Percentiles rank a stretch among this genome's conserved stretches.
Conservation (phyloP, 176 grass and related monocot genomes). For the Carex kokanica region DNA sequence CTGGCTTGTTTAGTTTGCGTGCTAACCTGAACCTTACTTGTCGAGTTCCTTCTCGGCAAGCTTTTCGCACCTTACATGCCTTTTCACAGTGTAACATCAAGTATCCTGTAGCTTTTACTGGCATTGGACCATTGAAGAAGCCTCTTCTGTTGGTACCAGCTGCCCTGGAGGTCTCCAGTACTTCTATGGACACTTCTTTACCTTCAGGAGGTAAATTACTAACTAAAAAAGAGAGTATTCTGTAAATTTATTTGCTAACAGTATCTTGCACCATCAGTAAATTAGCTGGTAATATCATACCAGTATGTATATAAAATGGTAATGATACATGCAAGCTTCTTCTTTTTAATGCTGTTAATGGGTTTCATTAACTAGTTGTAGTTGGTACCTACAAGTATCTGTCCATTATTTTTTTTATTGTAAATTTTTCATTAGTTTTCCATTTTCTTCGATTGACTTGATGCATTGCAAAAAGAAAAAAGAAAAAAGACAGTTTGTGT, state of each 20-base stretch:
- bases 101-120: slow-evolving; percentile 5
- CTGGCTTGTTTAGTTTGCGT: slow-evolving; percentile 16
- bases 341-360: neutral
- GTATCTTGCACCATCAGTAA: neutral
- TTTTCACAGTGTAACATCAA: slow-evolving; percentile 20
- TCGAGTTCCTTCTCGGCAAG: slow-evolving; percentile 5
- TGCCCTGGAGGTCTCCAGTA: slow-evolving; percentile 19
- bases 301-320: neutral
- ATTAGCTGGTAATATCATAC: neutral
- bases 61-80: neutral
- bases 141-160: slow-evolving; percentile 26
- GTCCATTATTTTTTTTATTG: neutral
- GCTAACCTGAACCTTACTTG: slow-evolving; percentile 17
- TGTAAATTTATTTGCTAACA: neutral
- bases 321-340: neutral
- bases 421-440: neutral
- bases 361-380: neutral
- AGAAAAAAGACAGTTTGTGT: neutral
- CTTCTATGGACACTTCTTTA: slow-evolving; percentile 25
- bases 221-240: neutral
- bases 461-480: neutral
- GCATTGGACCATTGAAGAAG: slow-evolving; percentile 14
- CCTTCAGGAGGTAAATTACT: slow-evolving; percentile 39
- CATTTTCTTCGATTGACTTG: neutral
- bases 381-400: neutral